These are phyloP conservation scores for Eucalyptus curtisii DNA, from an alignment of 345 rosid genomes.

Conservation along the genomic window DNA sequence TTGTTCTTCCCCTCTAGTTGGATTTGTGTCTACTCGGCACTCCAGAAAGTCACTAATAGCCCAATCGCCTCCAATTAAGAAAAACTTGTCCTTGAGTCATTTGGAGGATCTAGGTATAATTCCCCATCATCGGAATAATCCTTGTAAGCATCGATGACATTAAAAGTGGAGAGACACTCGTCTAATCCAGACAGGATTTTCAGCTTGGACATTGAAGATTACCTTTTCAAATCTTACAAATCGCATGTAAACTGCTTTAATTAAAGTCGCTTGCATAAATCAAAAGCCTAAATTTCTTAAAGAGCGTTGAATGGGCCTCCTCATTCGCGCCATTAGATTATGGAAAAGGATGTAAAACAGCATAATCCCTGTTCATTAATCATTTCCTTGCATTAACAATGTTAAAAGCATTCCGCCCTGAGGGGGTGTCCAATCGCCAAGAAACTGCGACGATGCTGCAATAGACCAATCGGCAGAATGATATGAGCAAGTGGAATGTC, in stretches of 20 bases:
- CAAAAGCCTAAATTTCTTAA: background rate
- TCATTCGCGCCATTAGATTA: background rate
- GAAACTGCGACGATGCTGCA: background rate
- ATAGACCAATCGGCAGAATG: background rate
- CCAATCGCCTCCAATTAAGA: background rate
- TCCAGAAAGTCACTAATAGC: background rate
- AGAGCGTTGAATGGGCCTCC: background rate
- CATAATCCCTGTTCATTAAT: background rate
- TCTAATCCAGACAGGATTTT: background rate
- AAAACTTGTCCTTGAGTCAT: background rate
- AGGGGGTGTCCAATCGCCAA: background rate
- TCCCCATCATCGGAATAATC: background rate
- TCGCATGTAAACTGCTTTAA: background rate
- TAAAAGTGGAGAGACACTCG: background rate
- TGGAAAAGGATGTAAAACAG: background rate
- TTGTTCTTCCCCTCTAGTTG: background rate
- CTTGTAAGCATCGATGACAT: background rate
- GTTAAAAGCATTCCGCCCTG: background rate
- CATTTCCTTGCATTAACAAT: background rate
- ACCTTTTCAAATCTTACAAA: background rate
- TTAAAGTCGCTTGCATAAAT: background rate
- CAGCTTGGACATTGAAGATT: background rate
- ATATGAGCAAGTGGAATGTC: background rate
- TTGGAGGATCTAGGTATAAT: background rate
- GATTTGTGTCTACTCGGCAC: background rate